Evolutionary conservation across 2,329 filamentous ascomycete genomes (phyloP).

Genomic region (Tolypocladium ovalisporum): DNA sequence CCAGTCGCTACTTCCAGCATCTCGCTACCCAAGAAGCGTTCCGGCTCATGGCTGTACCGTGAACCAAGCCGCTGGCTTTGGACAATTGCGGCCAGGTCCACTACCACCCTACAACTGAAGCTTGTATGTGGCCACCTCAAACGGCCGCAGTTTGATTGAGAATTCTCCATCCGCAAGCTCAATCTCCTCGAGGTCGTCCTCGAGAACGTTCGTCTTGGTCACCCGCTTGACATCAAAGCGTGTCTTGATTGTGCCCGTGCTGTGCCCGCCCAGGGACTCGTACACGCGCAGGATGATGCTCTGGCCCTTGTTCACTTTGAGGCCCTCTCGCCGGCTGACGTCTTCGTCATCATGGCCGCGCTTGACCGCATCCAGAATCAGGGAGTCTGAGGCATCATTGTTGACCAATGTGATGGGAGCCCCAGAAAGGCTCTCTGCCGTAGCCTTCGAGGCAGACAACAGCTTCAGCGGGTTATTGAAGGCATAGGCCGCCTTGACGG

Average conservation of each 20-base stretch:
- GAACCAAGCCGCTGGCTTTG: conserved; percentile 8
- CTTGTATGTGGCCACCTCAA: conserved; percentile 77
- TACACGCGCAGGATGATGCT: conserved; percentile 81
- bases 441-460: conserved; percentile 16
- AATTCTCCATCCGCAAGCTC: conserved; percentile 38
- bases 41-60: conserved; percentile 5
- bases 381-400: conserved; percentile 37
- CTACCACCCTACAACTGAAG: conserved; percentile 36
- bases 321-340: conserved; percentile 47
- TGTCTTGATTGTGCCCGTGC: conserved; percentile 58
- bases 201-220: conserved; percentile 75
- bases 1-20: neutral
- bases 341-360: conserved; percentile 83
- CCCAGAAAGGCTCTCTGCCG: conserved; percentile 14
- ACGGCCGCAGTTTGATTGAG: conserved; percentile 58
- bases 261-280: conserved; percentile 76
- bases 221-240: conserved; percentile 63
- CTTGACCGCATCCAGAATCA: conserved; percentile 85
- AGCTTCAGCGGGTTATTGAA: conserved; percentile 71
- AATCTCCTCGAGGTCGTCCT: conserved; percentile 70
- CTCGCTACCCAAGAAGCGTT: neutral
- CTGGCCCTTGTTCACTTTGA: conserved; percentile 57
- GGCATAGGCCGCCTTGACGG: conserved; percentile 73
- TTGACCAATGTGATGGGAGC: conserved; percentile 57
- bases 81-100: conserved; percentile 15